Base-by-base conservation (phyloP, 1,139 yeast species). In the Geotrichum klebahnii region DNA sequence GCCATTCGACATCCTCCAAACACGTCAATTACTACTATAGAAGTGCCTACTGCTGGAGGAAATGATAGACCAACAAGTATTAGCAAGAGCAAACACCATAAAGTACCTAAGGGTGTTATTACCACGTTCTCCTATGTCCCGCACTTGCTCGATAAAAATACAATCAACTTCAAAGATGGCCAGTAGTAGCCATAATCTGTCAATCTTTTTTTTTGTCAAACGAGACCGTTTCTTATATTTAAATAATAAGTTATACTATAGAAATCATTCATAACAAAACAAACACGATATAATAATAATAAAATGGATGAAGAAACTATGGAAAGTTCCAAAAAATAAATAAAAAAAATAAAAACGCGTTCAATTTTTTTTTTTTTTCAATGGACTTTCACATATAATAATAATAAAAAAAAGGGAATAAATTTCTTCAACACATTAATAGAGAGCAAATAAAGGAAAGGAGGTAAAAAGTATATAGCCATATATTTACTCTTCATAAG, bases 401-500 rank as follows among this genome's bases (percentile, higher is more conserved):
- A n/a, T 34, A 36, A 9, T 36, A 17, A 36, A n/a, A 14, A 35
- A 36, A 36, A 17, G 8, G 23, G 29, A 20, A 12, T 5, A 8
- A 10, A 5, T 12, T n/a, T n/a, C n/a, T n/a, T n/a, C n/a, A n/a
- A n/a, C n/a, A n/a, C n/a, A n/a, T n/a, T n/a, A n/a, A n/a, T n/a
- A n/a, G n/a, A n/a, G n/a, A n/a, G n/a, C n/a, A 32, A n/a, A 32
- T 12, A 32, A 32, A 32, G 14, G 14, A 32, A 32, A 32, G 6
- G 14, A 8, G 5, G 5, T 12, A 32, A 32, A 32, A 32, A 6
- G 8, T 12, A 32, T 12, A n/a, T 17, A 5, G 14, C 5, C n/a
- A 32, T 5, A 32, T 6, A 12, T 38, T 57, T 59, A 61, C 56
- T 60, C 64, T 43, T 61, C 62, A 52, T 50, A 57, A 23, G 60